phyloP scores from a whole-genome alignment of 2,329 filamentous ascomycete species.

The Myrmaecium sp. region DNA sequence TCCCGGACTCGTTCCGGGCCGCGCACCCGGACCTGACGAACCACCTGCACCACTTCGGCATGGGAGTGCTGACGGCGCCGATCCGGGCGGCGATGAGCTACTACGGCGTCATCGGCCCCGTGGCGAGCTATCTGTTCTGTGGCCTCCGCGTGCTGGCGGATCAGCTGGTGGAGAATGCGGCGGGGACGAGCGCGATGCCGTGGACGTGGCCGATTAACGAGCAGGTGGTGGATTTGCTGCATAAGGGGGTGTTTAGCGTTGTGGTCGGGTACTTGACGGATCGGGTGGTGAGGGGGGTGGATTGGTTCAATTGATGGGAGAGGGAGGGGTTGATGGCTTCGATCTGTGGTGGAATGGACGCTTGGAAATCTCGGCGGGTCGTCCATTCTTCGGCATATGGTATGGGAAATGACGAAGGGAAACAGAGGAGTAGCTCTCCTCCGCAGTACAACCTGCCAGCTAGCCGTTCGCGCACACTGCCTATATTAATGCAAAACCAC shows the following conservation, averaged over 20 bases:
- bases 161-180: conserved; percentile 14
- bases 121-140: conserved; percentile 14
- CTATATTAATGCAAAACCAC: too few species aligned
- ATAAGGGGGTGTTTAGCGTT: conserved; percentile 13
- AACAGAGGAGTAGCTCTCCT: too few species aligned
- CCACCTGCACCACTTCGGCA: conserved; percentile 12
- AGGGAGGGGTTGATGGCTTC: too few species aligned
- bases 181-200: conserved; percentile 12
- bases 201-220: conserved; percentile 19
- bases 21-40: conserved; percentile 11
- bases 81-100: conserved; percentile 14
- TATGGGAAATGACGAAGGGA: too few species aligned
- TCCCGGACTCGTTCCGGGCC: conserved; percentile 6
- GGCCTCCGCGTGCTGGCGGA: conserved; percentile 14
- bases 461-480: too few species aligned
- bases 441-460: too few species aligned
- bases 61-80: conserved; percentile 13
- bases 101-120: conserved; percentile 15
- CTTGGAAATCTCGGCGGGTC: too few species aligned
- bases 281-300: conserved; percentile 7
- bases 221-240: conserved; percentile 15
- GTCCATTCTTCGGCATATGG: too few species aligned
- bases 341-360: too few species aligned
- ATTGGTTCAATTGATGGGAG: conserved; percentile 8
- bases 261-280: conserved; percentile 14